Base-by-base conservation (phyloP, 495 filamentous ascomycete species). In the Podospora pseudoanserina region DNA sequence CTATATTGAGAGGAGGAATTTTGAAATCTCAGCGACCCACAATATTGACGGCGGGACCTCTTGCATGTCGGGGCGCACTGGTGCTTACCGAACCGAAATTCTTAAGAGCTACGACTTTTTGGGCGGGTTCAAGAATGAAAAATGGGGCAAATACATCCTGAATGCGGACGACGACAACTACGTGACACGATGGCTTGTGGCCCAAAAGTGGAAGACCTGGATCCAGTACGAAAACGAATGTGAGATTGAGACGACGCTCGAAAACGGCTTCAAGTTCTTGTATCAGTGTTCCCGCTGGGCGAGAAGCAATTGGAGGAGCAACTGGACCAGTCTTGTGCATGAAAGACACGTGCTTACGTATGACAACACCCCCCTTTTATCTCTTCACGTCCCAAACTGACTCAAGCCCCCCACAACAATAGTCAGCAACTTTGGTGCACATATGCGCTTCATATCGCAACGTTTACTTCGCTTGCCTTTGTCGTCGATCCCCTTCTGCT, bases 81-180 rank as follows among this genome's bases (percentile, higher is more conserved):
- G 92, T 28, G 92, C 91, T 15, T 94, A 95, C 79, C 88, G 90
- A 28, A 90, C 90, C 6, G 83, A 87, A 66, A 94, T 96, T 63
- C 83, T 96, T n/a, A 88, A 92, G 76, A 86, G 90, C 73, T 84
- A 88, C 66, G 83, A 84, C 34, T 96, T 96, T 78, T 87, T 88
- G 54, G 81, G 87, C 28, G 88, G 84, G 34, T 92, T 92, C 77
- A 87, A 87, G 57, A 89, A 88, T 66, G 91, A 93, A 72, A 83
- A 84, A 56, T 92, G 88, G 88, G 85, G 88, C 27, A 85, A 86
- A 70, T 90, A 87, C 73, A 89, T 89, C 60, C 81, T 94, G 69
- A 92, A 93, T 74, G 89, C 90, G 5, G 91, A 93, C 72, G 91
- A 94, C 73, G 91, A 94, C 80, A 94, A 93, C 76, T 93, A 90